Base-by-base conservation (phyloP, 768 basidiomycete genomes). In the Lactarius pseudohatsudake region DNA sequence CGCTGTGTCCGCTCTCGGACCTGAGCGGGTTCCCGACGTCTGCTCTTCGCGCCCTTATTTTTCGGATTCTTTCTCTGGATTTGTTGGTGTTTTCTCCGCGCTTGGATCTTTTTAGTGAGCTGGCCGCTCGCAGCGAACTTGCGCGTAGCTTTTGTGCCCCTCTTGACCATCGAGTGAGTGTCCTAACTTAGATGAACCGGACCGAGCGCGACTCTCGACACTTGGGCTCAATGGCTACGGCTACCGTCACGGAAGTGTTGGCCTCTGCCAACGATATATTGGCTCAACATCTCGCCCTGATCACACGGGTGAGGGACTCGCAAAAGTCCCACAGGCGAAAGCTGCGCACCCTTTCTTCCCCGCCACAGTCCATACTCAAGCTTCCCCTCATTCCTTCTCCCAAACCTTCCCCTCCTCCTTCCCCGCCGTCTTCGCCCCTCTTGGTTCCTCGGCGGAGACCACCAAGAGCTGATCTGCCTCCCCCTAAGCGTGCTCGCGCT, bases 51-150 rank as follows among this genome's bases (percentile, higher is more conserved):
- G 40, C 70, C 65, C 70, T 79, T 84, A 69, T 89, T 83, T 50
- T 82, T 80, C 73, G 91, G 84, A 34, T 85, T 81, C 75, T 88
- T 88, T 77, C 89, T 90, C 72, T 85, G 84, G 68, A 85, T 79
- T 73, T 92, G 84, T 73, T 94, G 89, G 72, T 89, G 85, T 72
- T 93, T 91, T 65, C 88, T 85, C n/a, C 96, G 82, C 6, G 87
- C 84, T 72, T 92, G 83, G 59, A 98, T 97, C 22, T 87, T 85
- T 70, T 92, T 90, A 74, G 93, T 92, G 61, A 98, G 85, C 73
- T 90, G 88, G 1, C 96, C 96, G 65, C 91, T 93, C 4, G 91
- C 81, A 10, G 89, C 91, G 71, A 96, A 96, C 78, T 96, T 94
- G 74, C 89, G 87, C 13, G 90, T 90, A 0, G 92, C 85, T 77